These are phyloP conservation scores for Tolypocladium capitatum DNA, from an alignment of 2,329 filamentous ascomycete genomes.

Conservation along the genomic window DNA sequence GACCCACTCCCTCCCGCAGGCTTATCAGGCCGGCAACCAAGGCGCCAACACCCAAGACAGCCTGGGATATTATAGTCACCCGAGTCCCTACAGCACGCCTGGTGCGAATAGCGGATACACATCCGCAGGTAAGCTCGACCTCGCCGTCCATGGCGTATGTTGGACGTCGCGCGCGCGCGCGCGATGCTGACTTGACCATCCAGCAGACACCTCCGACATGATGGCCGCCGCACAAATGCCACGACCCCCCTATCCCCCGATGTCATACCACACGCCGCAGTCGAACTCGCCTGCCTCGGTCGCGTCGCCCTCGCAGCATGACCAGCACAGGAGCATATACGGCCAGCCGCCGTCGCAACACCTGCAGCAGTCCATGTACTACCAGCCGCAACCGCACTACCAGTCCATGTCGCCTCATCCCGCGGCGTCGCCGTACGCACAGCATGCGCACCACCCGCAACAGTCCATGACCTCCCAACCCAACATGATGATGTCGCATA, in stretches of 20 bases:
- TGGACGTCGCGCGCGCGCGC: slow-evolving; percentile 4
- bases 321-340: slow-evolving; percentile 81
- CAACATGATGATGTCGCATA: slow-evolving; percentile 54
- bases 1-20: slow-evolving; percentile 48
- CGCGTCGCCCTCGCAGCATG: slow-evolving; percentile 76
- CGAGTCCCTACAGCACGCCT: slow-evolving; percentile 71
- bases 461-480: slow-evolving; percentile 51
- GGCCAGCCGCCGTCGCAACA: slow-evolving; percentile 66
- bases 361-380: slow-evolving; percentile 72
- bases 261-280: slow-evolving; percentile 84
- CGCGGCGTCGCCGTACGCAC: slow-evolving; percentile 45
- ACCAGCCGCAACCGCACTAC: slow-evolving; percentile 46
- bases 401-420: slow-evolving; percentile 54
- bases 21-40: slow-evolving; percentile 56
- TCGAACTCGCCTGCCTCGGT: slow-evolving; percentile 91
- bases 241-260: slow-evolving; percentile 71
- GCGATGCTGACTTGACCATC: slow-evolving; percentile 7
- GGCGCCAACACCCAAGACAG: slow-evolving; percentile 49
- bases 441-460: slow-evolving; percentile 37
- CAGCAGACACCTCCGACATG: slow-evolving; percentile 47
- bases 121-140: slow-evolving; percentile 57
- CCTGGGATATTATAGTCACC: slow-evolving; percentile 63
- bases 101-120: slow-evolving; percentile 74
- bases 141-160: slow-evolving; percentile 1
- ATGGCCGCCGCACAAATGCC: slow-evolving; percentile 58